phyloP scores from a whole-genome alignment of 2,329 filamentous ascomycete species.

The Orbilia javanica region DNA sequence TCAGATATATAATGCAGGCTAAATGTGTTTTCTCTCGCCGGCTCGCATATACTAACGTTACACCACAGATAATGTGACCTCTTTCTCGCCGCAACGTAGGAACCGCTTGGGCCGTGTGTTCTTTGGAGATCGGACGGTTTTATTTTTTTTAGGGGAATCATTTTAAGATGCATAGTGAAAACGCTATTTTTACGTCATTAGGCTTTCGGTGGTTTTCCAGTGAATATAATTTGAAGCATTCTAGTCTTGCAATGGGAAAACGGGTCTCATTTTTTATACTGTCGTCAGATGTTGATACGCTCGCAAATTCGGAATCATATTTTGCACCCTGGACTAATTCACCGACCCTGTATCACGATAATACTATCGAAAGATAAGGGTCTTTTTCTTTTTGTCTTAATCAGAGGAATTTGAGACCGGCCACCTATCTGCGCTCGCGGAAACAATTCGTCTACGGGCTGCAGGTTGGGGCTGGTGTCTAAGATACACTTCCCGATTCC shows the following conservation, averaged over 20 bases:
- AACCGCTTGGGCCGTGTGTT: background rate
- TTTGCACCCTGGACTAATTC: background rate
- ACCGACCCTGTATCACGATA: slow-evolving; percentile 27
- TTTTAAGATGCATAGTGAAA: background rate
- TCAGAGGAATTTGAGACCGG: background rate
- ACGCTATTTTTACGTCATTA: slow-evolving; percentile 6
- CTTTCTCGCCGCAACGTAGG: slow-evolving; percentile 16
- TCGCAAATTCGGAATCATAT: slow-evolving; percentile 36
- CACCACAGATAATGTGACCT: slow-evolving; percentile 58
- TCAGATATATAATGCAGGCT: slow-evolving; percentile 23
- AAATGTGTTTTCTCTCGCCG: slow-evolving; percentile 30
- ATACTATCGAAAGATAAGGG: slow-evolving; percentile 27
- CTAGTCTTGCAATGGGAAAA: background rate
- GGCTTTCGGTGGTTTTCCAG: slow-evolving; percentile 16
- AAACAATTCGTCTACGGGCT: slow-evolving; percentile 18
- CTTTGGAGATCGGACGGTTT: slow-evolving; percentile 34
- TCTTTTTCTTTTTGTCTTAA: background rate
- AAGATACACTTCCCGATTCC: slow-evolving; percentile 33
- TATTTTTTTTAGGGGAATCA: background rate
- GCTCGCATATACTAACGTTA: slow-evolving; percentile 49
- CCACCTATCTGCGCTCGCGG: slow-evolving; percentile 7
- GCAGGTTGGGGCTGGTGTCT: slow-evolving; percentile 5
- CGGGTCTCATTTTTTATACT: background rate
- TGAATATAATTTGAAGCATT: background rate
- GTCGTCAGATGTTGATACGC: background rate